Base-by-base conservation (phyloP, 1,284 basidiomycete species). In the Mycena sp. region DNA sequence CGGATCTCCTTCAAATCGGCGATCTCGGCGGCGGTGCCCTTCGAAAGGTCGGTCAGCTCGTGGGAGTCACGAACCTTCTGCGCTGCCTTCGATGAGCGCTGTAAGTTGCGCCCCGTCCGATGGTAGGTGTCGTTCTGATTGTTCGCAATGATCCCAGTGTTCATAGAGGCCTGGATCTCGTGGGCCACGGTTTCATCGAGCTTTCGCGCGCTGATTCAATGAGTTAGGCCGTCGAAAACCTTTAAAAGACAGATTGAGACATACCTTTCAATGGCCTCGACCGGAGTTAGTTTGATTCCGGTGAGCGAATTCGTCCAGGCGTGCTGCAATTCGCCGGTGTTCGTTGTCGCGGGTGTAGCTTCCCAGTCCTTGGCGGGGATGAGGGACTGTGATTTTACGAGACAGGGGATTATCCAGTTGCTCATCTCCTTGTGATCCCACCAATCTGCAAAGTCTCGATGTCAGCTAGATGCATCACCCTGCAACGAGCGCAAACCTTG, bases 361-460 rank as follows among this genome's bases (percentile, higher is more conserved):
- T 61, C 45, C 60, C 60, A 61, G 17, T 50, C 60, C 16, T 61
- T 28, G 1, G 52, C 10, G 19, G 2, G 4, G 9, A 61, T 21
- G 17, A 25, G 52, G 2, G 60, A 61, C 5, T 40, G 53, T 3
- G 52, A 49, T 45, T 61, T 50, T 21, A 56, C 46, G 35, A 61
- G 45, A 21, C 60, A 61, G 14, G 52, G 60, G 9, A 61, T n/a
- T n/a, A 61, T 61, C 60, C 60, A 61, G 6, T 17, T 35, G 46
- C 45, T 55, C 32, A 49, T 40, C 16, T n/a, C 21, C 28, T 61
- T 61, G 32, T 61, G 60, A 16, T 45, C 38, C 57, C 63, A 64
- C 63, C 63, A 60, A 26, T 55, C 63, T 56, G 9, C 16, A 30
- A 28, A 46, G 35, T 19, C 16, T 6, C n/a, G n/a, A 14, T 28